phyloP scores from a whole-genome alignment of 768 basidiomycete genomes.

The Lentinula guzmanii region DNA sequence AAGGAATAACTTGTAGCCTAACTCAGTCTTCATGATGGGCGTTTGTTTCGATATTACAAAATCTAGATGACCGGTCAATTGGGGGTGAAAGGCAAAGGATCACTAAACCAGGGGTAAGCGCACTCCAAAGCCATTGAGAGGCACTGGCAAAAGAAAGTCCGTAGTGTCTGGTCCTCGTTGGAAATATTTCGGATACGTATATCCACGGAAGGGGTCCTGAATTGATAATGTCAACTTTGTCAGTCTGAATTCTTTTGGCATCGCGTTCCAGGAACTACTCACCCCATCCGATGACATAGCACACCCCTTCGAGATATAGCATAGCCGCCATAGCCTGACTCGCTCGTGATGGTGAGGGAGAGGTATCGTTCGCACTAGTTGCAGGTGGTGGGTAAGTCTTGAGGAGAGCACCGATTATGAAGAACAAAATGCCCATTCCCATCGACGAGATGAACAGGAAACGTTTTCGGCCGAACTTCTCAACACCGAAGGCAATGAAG shows the following conservation, averaged over 20 bases:
- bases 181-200: constrained; percentile 81
- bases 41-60: constrained; percentile 47
- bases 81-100: not conserved
- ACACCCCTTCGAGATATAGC: constrained; percentile 59
- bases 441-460: constrained; percentile 48
- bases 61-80: constrained; percentile 25
- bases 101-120: constrained; percentile 11
- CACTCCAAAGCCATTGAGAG: constrained; percentile 69
- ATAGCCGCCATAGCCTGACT: constrained; percentile 59
- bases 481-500: constrained; percentile 67
- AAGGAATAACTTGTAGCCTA: constrained; percentile 50
- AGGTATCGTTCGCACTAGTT: constrained; percentile 12
- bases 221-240: not conserved
- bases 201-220: constrained; percentile 50
- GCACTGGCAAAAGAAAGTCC: constrained; percentile 71
- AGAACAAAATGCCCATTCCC: constrained; percentile 55
- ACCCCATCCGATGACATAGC: constrained; percentile 64
- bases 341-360: constrained; percentile 25
- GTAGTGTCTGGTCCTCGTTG: constrained; percentile 76
- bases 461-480: constrained; percentile 50
- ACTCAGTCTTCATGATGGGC: constrained; percentile 34
- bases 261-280: not conserved
- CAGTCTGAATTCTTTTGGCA: not conserved
- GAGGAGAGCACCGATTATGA: constrained; percentile 59
- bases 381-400: constrained; percentile 45